phyloP scores from a whole-genome alignment of 495 filamentous ascomycete species.

The Usnea hakonensis region DNA sequence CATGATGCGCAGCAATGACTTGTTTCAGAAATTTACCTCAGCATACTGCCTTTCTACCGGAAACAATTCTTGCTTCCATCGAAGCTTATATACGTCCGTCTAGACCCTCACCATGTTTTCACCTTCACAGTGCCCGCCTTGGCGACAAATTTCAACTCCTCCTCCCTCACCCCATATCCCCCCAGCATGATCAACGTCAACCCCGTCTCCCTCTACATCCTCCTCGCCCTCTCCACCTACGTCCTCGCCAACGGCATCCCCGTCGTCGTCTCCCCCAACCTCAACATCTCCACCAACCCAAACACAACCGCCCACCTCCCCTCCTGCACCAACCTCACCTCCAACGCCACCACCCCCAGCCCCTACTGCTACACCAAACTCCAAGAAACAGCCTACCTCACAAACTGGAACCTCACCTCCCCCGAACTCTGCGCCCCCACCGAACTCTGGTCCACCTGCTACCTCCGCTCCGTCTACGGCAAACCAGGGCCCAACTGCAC shows the following conservation, averaged over 20 bases:
- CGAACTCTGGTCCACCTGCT: slow-evolving; percentile 18
- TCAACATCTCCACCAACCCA: slow-evolving; percentile 34
- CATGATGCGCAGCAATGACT: slow-evolving; percentile 11
- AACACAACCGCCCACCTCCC: slow-evolving; percentile 5
- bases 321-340: slow-evolving; percentile 39
- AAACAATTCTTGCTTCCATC: background rate
- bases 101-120: background rate
- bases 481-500: slow-evolving; percentile 10
- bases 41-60: background rate
- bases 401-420: slow-evolving; percentile 13
- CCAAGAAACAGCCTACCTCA: slow-evolving; percentile 16
- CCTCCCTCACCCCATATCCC: background rate
- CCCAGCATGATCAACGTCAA: slow-evolving; percentile 14
- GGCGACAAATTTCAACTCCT: too few relatives aligned
- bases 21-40: background rate
- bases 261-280: slow-evolving; percentile 30
- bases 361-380: slow-evolving; percentile 17
- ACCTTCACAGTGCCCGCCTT: background rate
- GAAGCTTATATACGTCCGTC: background rate
- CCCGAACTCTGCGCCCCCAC: slow-evolving; percentile 14
- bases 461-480: slow-evolving; percentile 6
- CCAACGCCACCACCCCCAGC: slow-evolving; percentile 7
- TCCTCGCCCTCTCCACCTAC: slow-evolving; percentile 35
- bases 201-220: slow-evolving; percentile 41
- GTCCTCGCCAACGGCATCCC: slow-evolving; percentile 23